A percentile compares a stretch with the other conserved stretches of the same genome.
Conservation (phyloP, 768 basidiomycete genomes). For the Gautieria morchelliformis region DNA sequence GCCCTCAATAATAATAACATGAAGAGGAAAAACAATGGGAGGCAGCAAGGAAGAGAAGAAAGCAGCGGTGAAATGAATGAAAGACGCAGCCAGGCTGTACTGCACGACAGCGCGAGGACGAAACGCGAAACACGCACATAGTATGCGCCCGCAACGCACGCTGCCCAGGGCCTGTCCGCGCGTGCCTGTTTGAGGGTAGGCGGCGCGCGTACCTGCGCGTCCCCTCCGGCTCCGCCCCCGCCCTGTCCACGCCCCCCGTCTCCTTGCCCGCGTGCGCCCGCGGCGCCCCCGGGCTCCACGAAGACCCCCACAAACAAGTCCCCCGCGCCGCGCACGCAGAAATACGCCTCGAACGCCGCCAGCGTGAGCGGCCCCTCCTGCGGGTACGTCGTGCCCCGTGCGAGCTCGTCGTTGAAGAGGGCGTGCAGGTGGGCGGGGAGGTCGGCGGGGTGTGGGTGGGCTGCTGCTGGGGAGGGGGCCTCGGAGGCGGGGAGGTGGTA, state of each 20-base stretch:
- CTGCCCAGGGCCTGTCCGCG: conserved; percentile 49
- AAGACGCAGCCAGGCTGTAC: no score
- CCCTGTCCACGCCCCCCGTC: conserved; percentile 7
- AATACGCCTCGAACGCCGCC: conserved; percentile 60
- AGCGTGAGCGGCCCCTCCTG: conserved; percentile 49
- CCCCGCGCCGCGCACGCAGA: conserved; percentile 42
- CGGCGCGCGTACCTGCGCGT: conserved; percentile 12
- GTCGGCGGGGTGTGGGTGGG: conserved; percentile 24
- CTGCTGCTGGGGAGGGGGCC: no score
- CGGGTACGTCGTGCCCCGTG: conserved; percentile 74
- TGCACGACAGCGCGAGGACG: no score
- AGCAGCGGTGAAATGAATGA: no score
- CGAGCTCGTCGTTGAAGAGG: conserved; percentile 66
- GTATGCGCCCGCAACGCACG: conserved; percentile 68
- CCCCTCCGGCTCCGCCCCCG: conserved; percentile 13
- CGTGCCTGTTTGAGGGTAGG: conserved; percentile 35
- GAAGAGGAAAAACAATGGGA: no score
- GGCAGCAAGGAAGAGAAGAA: no score
- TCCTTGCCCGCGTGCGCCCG: conserved; percentile 8
- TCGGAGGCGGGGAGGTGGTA: no score
- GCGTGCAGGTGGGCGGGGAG: conserved; percentile 50
- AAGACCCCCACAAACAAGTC: conserved; percentile 70
- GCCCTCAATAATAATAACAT: no score
- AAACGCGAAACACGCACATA: conserved; percentile 38
- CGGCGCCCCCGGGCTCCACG: conserved; percentile 6